Evolutionary conservation across 1,284 basidiomycete genomes (phyloP), one percentile per base, ranked within the genome.

Genomic region (Vanrija pseudolonga): DNA sequence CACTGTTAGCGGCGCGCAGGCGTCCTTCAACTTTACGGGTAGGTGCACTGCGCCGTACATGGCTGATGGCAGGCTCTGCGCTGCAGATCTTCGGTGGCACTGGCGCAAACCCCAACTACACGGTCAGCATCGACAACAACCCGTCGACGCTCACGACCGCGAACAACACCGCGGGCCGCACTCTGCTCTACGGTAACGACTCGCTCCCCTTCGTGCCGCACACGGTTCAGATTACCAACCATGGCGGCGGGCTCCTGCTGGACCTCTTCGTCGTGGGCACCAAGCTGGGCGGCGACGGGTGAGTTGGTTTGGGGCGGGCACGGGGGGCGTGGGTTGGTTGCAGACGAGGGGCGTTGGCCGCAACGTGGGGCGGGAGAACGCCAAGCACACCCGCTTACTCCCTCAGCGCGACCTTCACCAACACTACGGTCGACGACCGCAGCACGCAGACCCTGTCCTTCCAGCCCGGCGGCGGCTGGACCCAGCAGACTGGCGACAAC

Each of bases 341-440:
- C 15, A 19, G 19, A 12, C 9, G n/a, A n/a, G n/a, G n/a, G n/a
- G n/a, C n/a, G n/a, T n/a, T n/a, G n/a, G n/a, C n/a, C n/a, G n/a
- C n/a, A n/a, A n/a, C n/a, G n/a, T n/a, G n/a, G n/a, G n/a, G n/a
- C n/a, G n/a, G n/a, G n/a, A n/a, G n/a, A n/a, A n/a, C n/a, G n/a
- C n/a, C n/a, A n/a, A n/a, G n/a, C n/a, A 19, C 4, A 15, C 46
- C 56, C 59, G 38, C 41, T 32, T 4, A 32, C 32, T 9, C 32
- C 2, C 41, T 4, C 60, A 76, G 73, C 1, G 61, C 68, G 8
- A 61, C 68, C 5, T 41, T 72, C 37, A 65, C 62, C 17, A 77
- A 75, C 55, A 68, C 64, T 4, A 76, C 73, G 0, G 53, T 77
- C 8, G 68, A 76, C 52, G 67, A 76, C 52, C 51, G 64, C n/a